Conservation (phyloP, 495 filamentous ascomycete species). For the Aspergillus baeticus region DNA sequence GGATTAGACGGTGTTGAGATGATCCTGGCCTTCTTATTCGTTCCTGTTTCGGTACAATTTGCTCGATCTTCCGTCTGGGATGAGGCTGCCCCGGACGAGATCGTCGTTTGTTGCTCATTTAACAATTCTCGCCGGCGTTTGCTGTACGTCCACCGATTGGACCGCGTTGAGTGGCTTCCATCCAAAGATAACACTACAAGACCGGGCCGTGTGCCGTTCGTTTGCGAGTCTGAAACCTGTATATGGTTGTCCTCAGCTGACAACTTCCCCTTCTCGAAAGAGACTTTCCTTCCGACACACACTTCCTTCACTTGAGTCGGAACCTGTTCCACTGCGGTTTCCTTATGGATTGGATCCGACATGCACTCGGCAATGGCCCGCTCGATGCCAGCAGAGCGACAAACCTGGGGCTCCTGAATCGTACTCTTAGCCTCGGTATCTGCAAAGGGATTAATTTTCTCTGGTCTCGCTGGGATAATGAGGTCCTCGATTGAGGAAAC, state of each 20-base stretch:
- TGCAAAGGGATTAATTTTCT: background rate
- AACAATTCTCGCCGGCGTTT: conserved; percentile 11
- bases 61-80: background rate
- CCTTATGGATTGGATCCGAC: background rate
- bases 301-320: background rate
- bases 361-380: background rate
- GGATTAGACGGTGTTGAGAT: background rate
- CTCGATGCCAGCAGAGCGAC: background rate
- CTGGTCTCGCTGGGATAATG: background rate
- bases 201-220: background rate
- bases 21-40: conserved; percentile 14
- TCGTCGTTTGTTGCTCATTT: background rate
- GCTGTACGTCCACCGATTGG: conserved; percentile 23
- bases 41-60: background rate
- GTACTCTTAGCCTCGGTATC: background rate
- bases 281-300: conserved; percentile 23
- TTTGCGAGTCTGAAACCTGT: conserved; percentile 1
- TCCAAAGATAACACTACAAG: background rate
- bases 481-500: background rate
- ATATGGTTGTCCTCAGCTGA: background rate
- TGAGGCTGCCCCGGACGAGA: background rate
- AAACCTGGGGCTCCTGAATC: background rate
- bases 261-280: conserved; percentile 21
- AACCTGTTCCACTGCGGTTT: background rate
- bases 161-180: conserved; percentile 1